These are phyloP conservation scores for Phytopythium mirpurense DNA, from an alignment of 352 stramenopile species.

Conservation along the genomic window DNA sequence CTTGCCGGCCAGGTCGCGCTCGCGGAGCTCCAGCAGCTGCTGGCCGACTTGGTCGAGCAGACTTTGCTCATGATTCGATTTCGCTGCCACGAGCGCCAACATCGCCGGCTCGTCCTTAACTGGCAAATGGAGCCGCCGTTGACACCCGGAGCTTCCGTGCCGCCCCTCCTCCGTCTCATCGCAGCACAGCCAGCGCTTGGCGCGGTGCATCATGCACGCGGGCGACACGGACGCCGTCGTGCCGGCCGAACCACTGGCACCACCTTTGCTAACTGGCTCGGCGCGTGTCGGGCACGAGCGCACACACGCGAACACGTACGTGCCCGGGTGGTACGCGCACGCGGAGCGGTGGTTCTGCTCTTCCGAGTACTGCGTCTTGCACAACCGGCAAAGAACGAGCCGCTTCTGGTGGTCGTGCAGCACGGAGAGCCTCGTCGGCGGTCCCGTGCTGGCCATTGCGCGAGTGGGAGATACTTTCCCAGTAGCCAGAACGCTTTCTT, in stretches of 20 bases:
- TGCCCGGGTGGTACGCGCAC: constrained; percentile 56
- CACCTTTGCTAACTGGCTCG: too few relatives aligned
- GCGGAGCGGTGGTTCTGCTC: constrained; percentile 63
- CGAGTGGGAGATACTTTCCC: neutral
- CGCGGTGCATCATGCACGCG: constrained; percentile 68
- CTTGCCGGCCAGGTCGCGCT: constrained; percentile 51
- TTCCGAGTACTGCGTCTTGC: constrained; percentile 59
- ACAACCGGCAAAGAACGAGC: constrained; percentile 50
- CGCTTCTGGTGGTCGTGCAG: constrained; percentile 60
- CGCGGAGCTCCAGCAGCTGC: constrained; percentile 50
- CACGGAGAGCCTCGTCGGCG: constrained; percentile 32
- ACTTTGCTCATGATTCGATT: constrained; percentile 32
- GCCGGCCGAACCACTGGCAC: neutral
- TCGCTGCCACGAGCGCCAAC: constrained; percentile 30
- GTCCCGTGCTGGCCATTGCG: neutral
- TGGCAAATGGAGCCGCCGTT: constrained; percentile 53
- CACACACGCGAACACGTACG: constrained; percentile 62
- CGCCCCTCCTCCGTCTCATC: constrained; percentile 66
- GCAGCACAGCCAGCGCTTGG: constrained; percentile 68
- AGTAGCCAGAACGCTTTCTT: neutral
- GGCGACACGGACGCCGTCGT: constrained; percentile 8
- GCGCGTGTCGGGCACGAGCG: constrained; percentile 43
- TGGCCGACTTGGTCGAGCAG: constrained; percentile 51
- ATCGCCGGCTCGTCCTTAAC: constrained; percentile 36
- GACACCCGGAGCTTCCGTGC: constrained; percentile 59